A percentile compares a stretch with the other conserved stretches of the same genome.
These are phyloP conservation scores for Ceratocystis variospora DNA, from an alignment of 2,329 filamentous ascomycete genomes.

Conservation along the genomic window DNA sequence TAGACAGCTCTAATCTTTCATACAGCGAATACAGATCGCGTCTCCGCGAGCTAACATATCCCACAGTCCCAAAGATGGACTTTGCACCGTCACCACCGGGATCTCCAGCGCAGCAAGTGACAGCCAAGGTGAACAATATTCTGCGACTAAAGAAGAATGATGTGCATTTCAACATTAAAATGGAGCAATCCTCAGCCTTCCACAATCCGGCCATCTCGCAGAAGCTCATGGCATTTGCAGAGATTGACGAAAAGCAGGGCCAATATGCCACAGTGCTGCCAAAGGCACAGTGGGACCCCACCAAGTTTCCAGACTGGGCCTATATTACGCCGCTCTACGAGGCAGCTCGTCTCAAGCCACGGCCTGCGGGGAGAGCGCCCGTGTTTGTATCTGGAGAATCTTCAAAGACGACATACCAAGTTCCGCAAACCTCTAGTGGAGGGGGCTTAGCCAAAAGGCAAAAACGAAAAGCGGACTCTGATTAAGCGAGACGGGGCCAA, in stretches of 20 bases:
- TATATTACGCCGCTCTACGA: slow-evolving; percentile 34
- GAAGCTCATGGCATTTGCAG: slow-evolving; percentile 57
- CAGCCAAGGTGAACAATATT: slow-evolving; percentile 59
- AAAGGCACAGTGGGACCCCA: slow-evolving; percentile 44
- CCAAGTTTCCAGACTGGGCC: slow-evolving; percentile 41
- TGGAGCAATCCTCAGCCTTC: slow-evolving; percentile 52
- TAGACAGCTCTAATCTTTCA: slow-evolving; percentile 38
- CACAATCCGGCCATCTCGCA: slow-evolving; percentile 59
- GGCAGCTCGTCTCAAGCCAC: slow-evolving; percentile 32
- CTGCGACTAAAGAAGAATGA: slow-evolving; percentile 63
- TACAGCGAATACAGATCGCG: slow-evolving; percentile 52
- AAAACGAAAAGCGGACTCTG: slow-evolving; percentile 26
- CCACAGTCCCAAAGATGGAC: slow-evolving; percentile 54
- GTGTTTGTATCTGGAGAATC: slow-evolving; percentile 32
- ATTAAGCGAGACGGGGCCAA: not conserved
- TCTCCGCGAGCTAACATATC: slow-evolving; percentile 60
- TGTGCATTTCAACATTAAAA: slow-evolving; percentile 63
- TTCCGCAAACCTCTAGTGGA: slow-evolving; percentile 6
- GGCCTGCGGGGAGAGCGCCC: slow-evolving; percentile 32
- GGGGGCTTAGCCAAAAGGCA: slow-evolving; percentile 24
- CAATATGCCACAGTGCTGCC: slow-evolving; percentile 54
- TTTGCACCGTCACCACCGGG: slow-evolving; percentile 62
- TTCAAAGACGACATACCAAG: not conserved
- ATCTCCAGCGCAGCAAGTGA: slow-evolving; percentile 39
- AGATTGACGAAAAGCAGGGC: slow-evolving; percentile 29